phyloP scores from a whole-genome alignment of 371 early-diverging fungal genomes.

The Rhizopus microsporus region DNA sequence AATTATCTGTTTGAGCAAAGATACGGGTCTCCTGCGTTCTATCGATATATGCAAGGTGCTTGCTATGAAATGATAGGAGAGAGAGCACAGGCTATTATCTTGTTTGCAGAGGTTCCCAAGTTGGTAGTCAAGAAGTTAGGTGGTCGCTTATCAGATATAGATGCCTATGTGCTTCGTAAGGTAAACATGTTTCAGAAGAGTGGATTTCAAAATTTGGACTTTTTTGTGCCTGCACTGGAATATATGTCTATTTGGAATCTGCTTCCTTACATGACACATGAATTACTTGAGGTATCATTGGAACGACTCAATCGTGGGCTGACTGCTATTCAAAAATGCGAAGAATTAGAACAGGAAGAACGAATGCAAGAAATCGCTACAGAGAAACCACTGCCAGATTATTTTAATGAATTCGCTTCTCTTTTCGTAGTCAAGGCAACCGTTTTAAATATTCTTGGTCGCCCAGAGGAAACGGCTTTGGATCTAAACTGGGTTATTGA shows the following conservation, averaged over 20 bases:
- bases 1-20: constrained; percentile 49
- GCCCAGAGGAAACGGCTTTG: constrained; percentile 23
- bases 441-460: constrained; percentile 34
- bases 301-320: constrained; percentile 36
- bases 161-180: constrained; percentile 59
- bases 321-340: constrained; percentile 27
- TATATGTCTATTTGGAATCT: constrained; percentile 62
- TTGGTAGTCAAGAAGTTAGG: constrained; percentile 55
- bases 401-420: constrained; percentile 41
- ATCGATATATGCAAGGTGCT: constrained; percentile 58
- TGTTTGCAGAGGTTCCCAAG: constrained; percentile 50
- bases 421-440: constrained; percentile 42
- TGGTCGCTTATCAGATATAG: constrained; percentile 56
- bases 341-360: constrained; percentile 37
- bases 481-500: constrained; percentile 62
- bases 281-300: constrained; percentile 31
- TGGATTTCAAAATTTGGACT: constrained; percentile 51
- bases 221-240: constrained; percentile 55
- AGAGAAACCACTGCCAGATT: constrained; percentile 38
- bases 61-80: constrained; percentile 51
- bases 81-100: constrained; percentile 46
- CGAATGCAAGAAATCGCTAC: constrained; percentile 45
- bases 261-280: constrained; percentile 45
- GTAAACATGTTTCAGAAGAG: constrained; percentile 49
- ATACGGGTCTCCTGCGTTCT: constrained; percentile 64